phyloP scores from a whole-genome alignment of 768 basidiomycete species.

The Serendipita sp. region DNA sequence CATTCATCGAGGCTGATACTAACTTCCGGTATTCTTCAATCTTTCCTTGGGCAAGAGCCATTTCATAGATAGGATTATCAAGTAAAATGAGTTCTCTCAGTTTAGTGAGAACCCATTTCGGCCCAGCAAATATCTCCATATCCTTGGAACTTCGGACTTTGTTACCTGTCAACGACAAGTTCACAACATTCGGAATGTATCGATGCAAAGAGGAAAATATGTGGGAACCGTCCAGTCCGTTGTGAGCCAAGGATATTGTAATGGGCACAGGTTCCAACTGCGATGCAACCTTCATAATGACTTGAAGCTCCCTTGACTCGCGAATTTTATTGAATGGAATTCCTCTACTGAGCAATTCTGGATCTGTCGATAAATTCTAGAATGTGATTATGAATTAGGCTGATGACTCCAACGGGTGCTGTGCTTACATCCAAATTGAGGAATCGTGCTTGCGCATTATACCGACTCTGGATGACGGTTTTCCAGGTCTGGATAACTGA shows the following conservation, averaged over 20 bases:
- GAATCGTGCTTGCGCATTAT: constrained; percentile 50
- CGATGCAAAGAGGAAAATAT: constrained; percentile 46
- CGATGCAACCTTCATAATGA: constrained; percentile 77
- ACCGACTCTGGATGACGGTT: constrained; percentile 57
- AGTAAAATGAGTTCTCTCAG: constrained; percentile 57
- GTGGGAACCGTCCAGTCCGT: constrained; percentile 45
- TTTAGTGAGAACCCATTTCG: constrained; percentile 35
- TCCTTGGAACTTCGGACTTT: constrained; percentile 53
- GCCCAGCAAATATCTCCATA: constrained; percentile 43
- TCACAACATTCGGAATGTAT: constrained; percentile 65
- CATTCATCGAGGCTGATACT: constrained; percentile 15
- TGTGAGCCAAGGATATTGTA: constrained; percentile 75
- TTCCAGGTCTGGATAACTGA: constrained; percentile 48
- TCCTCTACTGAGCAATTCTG: background rate
- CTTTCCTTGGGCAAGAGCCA: constrained; percentile 40
- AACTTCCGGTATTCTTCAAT: constrained; percentile 54
- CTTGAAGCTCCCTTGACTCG: constrained; percentile 43
- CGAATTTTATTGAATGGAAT: constrained; percentile 12
- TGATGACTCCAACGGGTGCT: background rate
- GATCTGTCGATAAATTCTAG: constrained; percentile 31
- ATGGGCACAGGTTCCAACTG: constrained; percentile 51
- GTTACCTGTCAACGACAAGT: constrained; percentile 70
- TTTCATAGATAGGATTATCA: constrained; percentile 60
- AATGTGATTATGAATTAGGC: background rate
- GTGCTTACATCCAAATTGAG: constrained; percentile 67